Conservation (phyloP, 2,329 filamentous ascomycete genomes). For the Clarireedia homoeocarpa region DNA sequence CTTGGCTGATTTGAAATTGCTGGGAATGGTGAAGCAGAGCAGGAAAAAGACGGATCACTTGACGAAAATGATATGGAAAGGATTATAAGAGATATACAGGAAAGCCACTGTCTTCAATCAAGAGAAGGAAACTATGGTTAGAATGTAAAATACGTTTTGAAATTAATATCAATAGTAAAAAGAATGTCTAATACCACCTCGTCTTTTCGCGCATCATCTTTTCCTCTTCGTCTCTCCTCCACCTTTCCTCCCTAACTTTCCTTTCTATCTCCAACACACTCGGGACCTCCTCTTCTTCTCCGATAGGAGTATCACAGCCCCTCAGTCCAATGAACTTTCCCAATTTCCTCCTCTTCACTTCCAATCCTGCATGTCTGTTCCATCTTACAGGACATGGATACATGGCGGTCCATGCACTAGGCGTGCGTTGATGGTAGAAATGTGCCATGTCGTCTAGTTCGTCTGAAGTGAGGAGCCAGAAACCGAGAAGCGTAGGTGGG, state of each 20-base stretch:
- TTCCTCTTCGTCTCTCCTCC: constrained; percentile 27
- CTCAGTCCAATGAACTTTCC: constrained; percentile 66
- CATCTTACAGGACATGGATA: constrained; percentile 66
- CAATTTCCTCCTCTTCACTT: constrained; percentile 62
- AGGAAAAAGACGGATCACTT: constrained; percentile 91
- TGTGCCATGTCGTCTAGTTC: constrained; percentile 62
- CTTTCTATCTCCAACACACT: constrained; percentile 32
- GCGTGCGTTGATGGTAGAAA: constrained; percentile 66
- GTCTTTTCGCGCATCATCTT: constrained; percentile 19
- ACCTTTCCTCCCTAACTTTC: constrained; percentile 31
- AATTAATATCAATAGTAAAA: not conserved
- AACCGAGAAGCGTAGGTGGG: constrained; percentile 58
- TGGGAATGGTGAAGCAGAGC: constrained; percentile 84
- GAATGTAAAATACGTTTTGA: not conserved
- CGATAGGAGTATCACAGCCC: constrained; percentile 47
- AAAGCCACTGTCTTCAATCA: not conserved
- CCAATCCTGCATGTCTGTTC: constrained; percentile 43
- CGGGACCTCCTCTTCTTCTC: constrained; percentile 21
- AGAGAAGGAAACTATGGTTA: not conserved
- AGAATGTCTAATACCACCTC: constrained; percentile 18
- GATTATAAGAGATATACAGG: constrained; percentile 41
- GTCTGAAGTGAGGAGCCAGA: constrained; percentile 64
- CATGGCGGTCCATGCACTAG: constrained; percentile 42
- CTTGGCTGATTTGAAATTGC: constrained; percentile 72
- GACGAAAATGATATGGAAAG: constrained; percentile 75